Conservation (phyloP, 768 basidiomycete genomes). For the Boletus pseudopeckii region DNA sequence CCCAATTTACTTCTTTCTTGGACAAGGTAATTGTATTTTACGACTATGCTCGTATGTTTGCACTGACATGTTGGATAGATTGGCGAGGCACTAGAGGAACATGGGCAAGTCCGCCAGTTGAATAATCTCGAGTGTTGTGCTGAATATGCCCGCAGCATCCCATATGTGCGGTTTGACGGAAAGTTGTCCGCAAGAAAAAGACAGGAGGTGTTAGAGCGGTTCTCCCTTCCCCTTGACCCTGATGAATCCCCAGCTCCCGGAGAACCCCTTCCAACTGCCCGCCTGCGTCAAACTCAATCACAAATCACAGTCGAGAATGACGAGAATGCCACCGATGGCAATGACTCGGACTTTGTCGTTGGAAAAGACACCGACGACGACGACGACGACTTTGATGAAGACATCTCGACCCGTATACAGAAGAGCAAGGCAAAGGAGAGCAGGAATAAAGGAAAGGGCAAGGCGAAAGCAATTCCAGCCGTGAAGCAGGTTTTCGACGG, state of each 20-base stretch:
- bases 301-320: conserved; percentile 11
- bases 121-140: not conserved
- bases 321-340: conserved; percentile 22
- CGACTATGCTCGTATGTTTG: not conserved
- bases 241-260: conserved; percentile 20
- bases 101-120: conserved; percentile 43
- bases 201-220: conserved; percentile 71
- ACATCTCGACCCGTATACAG: conserved; percentile 30
- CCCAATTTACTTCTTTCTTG: conserved; percentile 83
- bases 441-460: conserved; percentile 40
- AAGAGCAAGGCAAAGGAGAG: conserved; percentile 32
- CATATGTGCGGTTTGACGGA: conserved; percentile 81
- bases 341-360: conserved; percentile 36
- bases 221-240: conserved; percentile 62
- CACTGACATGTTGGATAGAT: conserved; percentile 46
- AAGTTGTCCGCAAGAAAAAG: conserved; percentile 78
- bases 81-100: conserved; percentile 60
- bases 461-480: conserved; percentile 23
- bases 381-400: conserved; percentile 30
- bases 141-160: conserved; percentile 46
- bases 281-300: conserved; percentile 3
- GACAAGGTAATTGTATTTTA: conserved; percentile 53
- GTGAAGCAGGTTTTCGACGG: conserved; percentile 17
- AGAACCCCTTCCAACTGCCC: conserved; percentile 13
- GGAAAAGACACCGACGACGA: conserved; percentile 28